Evolutionary conservation across 495 filamentous ascomycete genomes (phyloP).

Genomic region (Neurospora discreta): DNA sequence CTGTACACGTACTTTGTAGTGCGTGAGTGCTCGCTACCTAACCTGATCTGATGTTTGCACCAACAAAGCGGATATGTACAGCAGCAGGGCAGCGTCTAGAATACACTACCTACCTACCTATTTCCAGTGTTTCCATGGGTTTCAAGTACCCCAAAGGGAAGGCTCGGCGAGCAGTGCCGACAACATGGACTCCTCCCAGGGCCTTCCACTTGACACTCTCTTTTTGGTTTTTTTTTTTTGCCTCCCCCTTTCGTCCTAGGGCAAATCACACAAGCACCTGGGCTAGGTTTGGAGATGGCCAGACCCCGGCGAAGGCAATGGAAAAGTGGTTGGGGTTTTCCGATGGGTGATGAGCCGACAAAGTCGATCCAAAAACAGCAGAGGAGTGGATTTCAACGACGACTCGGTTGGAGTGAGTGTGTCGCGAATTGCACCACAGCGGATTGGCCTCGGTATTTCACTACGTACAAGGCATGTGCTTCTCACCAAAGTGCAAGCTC

Average conservation of each 20-base stretch:
- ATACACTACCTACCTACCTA: no score
- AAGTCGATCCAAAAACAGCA: neutral
- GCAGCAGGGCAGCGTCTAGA: neutral
- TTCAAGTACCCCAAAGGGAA: neutral
- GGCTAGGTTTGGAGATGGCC: neutral
- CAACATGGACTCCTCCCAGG: neutral
- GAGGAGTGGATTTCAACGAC: neutral
- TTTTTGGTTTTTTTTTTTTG: neutral
- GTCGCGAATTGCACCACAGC: neutral
- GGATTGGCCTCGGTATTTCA: neutral
- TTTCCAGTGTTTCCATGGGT: no score
- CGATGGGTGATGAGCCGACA: neutral
- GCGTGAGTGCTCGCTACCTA: neutral
- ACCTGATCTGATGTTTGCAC: neutral
- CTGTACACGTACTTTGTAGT: neutral
- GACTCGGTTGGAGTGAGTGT: neutral
- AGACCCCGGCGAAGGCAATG: neutral
- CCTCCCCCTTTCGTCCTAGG: neutral
- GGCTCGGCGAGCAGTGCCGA: neutral
- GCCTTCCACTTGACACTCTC: neutral
- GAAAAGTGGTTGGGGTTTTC: neutral
- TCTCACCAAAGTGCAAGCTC: neutral
- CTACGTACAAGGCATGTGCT: neutral
- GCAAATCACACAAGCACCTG: neutral
- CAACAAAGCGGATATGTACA: neutral